Conservation (phyloP, 2,329 filamentous ascomycete species). For the Myriosclerotinia scirpicola region DNA sequence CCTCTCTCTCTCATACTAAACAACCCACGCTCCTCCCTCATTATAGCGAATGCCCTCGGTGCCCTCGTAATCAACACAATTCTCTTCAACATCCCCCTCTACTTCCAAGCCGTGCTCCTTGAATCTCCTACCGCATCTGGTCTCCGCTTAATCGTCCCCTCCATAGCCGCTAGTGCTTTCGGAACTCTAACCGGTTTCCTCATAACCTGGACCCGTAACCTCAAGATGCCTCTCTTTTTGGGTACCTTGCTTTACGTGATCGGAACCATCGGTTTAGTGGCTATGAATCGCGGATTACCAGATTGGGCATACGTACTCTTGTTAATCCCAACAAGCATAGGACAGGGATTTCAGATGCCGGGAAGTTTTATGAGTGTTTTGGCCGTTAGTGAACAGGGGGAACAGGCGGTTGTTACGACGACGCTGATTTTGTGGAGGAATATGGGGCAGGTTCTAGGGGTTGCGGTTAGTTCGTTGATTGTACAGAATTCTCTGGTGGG, state of each 20-base stretch:
- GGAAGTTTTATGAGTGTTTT: conserved; percentile 64
- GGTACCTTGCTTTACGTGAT: conserved; percentile 51
- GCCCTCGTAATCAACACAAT: conserved; percentile 56
- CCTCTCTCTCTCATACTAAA: conserved; percentile 53
- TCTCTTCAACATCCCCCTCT: conserved; percentile 66
- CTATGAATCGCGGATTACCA: conserved; percentile 53
- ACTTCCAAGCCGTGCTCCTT: conserved; percentile 73
- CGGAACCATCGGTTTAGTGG: conserved; percentile 52
- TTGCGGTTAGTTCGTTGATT: conserved; percentile 68
- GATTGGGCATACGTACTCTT: conserved; percentile 55
- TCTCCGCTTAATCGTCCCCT: conserved; percentile 67
- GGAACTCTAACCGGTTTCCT: conserved; percentile 62
- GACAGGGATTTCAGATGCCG: conserved; percentile 65
- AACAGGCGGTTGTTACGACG: conserved; percentile 68
- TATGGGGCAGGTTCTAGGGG: conserved; percentile 71
- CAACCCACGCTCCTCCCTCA: conserved; percentile 56
- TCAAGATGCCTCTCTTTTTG: conserved; percentile 58
- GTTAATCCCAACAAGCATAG: conserved; percentile 57
- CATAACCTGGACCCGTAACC: conserved; percentile 57
- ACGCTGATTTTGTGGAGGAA: conserved; percentile 72
- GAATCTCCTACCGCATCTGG: conserved; percentile 69
- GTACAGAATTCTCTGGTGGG: conserved; percentile 68
- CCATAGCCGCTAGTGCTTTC: conserved; percentile 53
- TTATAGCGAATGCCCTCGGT: conserved; percentile 55
- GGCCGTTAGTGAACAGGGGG: conserved; percentile 56